A percentile compares a stretch with the other conserved stretches of the same genome.
These are phyloP conservation scores for Insectozyma bohioensis DNA, from an alignment of 1,139 yeast species.

Conservation along the genomic window DNA sequence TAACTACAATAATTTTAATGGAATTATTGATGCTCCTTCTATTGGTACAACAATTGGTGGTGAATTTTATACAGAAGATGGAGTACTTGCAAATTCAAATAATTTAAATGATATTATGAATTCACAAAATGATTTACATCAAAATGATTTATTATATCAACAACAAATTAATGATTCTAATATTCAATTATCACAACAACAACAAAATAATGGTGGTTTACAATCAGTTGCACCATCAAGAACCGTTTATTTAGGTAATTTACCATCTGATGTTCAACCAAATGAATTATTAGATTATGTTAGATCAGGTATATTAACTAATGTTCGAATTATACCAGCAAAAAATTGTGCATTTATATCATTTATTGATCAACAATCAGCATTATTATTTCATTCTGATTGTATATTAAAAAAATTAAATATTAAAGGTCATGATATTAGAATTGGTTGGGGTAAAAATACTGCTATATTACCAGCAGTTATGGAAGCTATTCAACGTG, in stretches of 20 bases:
- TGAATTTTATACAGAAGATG: conserved; percentile 12
- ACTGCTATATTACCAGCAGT: conserved; percentile 68
- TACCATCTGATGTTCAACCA: conserved; percentile 79
- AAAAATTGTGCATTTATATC: conserved; percentile 64
- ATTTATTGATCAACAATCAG: conserved; percentile 61
- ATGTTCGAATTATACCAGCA: conserved; percentile 54
- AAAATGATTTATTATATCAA: conserved; percentile 3
- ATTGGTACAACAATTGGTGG: conserved; percentile 12
- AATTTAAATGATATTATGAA: conserved; percentile 3
- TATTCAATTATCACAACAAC: conserved; percentile 1
- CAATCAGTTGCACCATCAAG: conserved; percentile 63
- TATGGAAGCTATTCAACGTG: conserved; percentile 70
- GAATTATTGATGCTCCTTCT: conserved; percentile 11
- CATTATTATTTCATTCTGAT: conserved; percentile 60
- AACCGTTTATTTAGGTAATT: conserved; percentile 87
- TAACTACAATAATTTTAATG: conserved; percentile 1
- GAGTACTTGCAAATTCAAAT: conserved; percentile 1
- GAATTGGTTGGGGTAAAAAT: conserved; percentile 72
- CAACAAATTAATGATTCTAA: conserved; percentile 5
- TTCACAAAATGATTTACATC: conserved; percentile 3
- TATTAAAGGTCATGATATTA: conserved; percentile 56
- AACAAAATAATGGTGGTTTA: conserved; percentile 7
- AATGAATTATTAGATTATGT: conserved; percentile 86
- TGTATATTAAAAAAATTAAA: conserved; percentile 57
- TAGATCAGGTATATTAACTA: conserved; percentile 87